phyloP scores from a whole-genome alignment of 2,329 filamentous ascomycete species.

The Ampelomyces quisqualis region DNA sequence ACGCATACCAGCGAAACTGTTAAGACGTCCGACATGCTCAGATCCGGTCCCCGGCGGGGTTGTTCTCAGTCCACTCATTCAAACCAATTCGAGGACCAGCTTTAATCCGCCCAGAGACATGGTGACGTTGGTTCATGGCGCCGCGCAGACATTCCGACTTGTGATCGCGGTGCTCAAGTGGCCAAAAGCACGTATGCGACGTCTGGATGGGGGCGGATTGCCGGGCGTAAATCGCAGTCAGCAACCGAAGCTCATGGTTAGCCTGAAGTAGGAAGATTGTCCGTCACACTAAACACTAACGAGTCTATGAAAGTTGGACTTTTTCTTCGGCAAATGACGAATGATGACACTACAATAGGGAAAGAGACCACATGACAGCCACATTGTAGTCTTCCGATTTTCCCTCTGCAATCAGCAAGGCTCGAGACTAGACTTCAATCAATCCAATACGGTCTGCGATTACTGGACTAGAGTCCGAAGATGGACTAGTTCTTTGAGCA shows the following conservation, averaged over 20 bases:
- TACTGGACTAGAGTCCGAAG: too few relatives aligned
- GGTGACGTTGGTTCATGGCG: background rate
- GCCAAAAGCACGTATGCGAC: constrained; percentile 1
- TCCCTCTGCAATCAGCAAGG: too few relatives aligned
- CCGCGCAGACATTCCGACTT: background rate
- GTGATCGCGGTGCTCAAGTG: background rate
- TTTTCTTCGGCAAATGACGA: background rate
- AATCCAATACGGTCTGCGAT: too few relatives aligned
- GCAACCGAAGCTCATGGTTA: constrained; percentile 6
- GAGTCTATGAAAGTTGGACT: background rate
- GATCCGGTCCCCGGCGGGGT: background rate
- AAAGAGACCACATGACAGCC: too few relatives aligned
- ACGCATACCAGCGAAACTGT: background rate
- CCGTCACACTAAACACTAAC: constrained; percentile 1
- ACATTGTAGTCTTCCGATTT: too few relatives aligned
- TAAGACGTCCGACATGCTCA: background rate
- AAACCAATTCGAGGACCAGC: background rate
- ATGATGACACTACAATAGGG: background rate
- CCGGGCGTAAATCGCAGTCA: constrained; percentile 9
- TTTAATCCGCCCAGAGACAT: background rate
- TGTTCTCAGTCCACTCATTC: background rate
- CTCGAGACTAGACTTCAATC: too few relatives aligned
- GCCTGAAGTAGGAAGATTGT: constrained; percentile 1
- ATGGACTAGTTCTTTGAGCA: too few relatives aligned
- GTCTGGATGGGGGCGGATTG: constrained; percentile 2